These are phyloP conservation scores for Chrysosporium keratinophilum DNA, from an alignment of 2,329 filamentous ascomycete species.

Conservation along the genomic window DNA sequence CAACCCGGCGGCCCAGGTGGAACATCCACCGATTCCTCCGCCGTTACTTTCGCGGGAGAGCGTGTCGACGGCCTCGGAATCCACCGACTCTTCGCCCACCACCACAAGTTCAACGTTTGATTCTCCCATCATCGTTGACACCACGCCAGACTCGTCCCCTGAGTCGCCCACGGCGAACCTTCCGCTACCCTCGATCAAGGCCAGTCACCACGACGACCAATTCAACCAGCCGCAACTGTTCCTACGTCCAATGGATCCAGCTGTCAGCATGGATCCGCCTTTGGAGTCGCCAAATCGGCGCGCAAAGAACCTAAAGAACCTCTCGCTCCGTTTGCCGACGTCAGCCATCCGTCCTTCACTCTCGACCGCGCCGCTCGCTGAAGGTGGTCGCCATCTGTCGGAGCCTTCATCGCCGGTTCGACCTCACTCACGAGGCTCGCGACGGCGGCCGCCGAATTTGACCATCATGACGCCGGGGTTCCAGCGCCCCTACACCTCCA, in stretches of 20 bases:
- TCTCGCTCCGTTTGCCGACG: slow-evolving; percentile 50
- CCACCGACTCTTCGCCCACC: slow-evolving; percentile 87
- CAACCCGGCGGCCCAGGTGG: not conserved
- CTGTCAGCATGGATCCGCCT: not conserved
- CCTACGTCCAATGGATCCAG: not conserved
- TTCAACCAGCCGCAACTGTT: not conserved
- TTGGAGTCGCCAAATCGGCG: slow-evolving; percentile 29
- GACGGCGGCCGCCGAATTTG: slow-evolving; percentile 49
- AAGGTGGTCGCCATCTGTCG: slow-evolving; percentile 36
- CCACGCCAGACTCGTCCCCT: slow-evolving; percentile 82
- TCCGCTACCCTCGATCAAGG: slow-evolving; percentile 40
- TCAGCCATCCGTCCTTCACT: slow-evolving; percentile 36
- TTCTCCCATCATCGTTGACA: slow-evolving; percentile 79
- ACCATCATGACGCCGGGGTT: slow-evolving; percentile 49
- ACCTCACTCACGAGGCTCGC: slow-evolving; percentile 44
- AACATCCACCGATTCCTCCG: slow-evolving; percentile 10
- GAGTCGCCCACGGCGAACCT: slow-evolving; percentile 73
- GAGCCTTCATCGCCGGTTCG: slow-evolving; percentile 49
- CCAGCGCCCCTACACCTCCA: slow-evolving; percentile 41
- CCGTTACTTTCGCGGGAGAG: slow-evolving; percentile 35
- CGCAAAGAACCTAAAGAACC: slow-evolving; percentile 53
- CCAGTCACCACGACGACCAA: not conserved
- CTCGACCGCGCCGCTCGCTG: slow-evolving; percentile 40
- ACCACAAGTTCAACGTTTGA: slow-evolving; percentile 89
- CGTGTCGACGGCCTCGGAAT: slow-evolving; percentile 53